Percentiles rank a stretch among this genome's conserved stretches.
Conservation (phyloP, 495 filamentous ascomycete genomes). For the Hypoxylon subgilvum region DNA sequence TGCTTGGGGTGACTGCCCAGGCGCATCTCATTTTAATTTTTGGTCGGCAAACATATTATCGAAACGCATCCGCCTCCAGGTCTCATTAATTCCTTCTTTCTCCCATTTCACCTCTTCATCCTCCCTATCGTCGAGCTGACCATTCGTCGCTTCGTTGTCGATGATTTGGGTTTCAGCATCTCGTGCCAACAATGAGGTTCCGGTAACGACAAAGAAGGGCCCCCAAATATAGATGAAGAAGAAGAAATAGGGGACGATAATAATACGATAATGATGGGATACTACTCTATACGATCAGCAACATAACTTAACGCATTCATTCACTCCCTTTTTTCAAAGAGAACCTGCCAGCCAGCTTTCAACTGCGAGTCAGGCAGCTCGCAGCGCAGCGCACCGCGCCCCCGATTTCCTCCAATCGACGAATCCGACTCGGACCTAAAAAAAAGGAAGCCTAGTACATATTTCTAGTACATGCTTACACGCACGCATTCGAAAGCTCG, state of each 20-base stretch:
- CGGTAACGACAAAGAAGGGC: slow-evolving; percentile 33
- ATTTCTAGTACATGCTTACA: slow-evolving; percentile 28
- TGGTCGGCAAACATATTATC: slow-evolving; percentile 37
- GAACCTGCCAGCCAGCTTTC: slow-evolving; percentile 23
- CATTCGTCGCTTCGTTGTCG: slow-evolving; percentile 37
- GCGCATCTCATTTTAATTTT: slow-evolving; percentile 39
- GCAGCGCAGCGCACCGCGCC: slow-evolving; percentile 25
- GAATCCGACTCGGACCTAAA: slow-evolving; percentile 30
- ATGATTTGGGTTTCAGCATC: slow-evolving; percentile 40
- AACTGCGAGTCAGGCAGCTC: slow-evolving; percentile 9
- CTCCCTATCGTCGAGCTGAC: slow-evolving; percentile 26
- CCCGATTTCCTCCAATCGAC: slow-evolving; percentile 23
- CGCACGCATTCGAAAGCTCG: slow-evolving; percentile 39
- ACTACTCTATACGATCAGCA: slow-evolving; percentile 32
- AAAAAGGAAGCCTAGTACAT: slow-evolving; percentile 36
- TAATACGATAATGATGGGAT: slow-evolving; percentile 42
- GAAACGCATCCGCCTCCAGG: slow-evolving; percentile 22
- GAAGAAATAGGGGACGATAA: slow-evolving; percentile 27
- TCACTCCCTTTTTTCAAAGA: slow-evolving; percentile 12
- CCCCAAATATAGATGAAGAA: slow-evolving; percentile 17
- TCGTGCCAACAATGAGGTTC: slow-evolving; percentile 44
- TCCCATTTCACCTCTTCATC: slow-evolving; percentile 24
- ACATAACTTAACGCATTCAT: slow-evolving; percentile 30
- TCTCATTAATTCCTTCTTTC: slow-evolving; percentile 24
- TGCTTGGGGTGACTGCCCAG: slow-evolving; percentile 30